Base-by-base conservation (phyloP, 768 basidiomycete genomes). In the Trametes gibbosa region DNA sequence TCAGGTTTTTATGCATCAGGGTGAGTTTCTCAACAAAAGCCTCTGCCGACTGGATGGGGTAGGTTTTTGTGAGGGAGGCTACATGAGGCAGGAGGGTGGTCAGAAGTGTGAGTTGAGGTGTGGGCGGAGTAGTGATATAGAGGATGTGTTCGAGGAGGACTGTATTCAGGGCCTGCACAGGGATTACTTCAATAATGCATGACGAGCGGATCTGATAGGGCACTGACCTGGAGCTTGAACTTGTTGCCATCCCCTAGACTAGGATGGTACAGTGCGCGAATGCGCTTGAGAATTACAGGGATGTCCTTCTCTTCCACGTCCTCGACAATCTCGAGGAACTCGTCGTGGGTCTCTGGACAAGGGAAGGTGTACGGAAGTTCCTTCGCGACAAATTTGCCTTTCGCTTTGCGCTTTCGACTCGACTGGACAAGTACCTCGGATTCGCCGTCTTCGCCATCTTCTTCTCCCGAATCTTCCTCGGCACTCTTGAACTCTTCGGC, bases 321-420 rank as follows among this genome's bases (percentile, higher is more conserved):
- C 19, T 88, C 82, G 2, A 98, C 70, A 16, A 96, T 87, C 23
- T 88, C 83, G n/a, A 96, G 79, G 64, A 98, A 90, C 37, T 65
- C 93, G 46, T 92, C 90, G 65, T 98, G 95, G 12, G 77, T 85
- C 16, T 81, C 72, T 0, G 97, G 97, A 67, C 94, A 96, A 42
- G 90, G 81, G 72, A 98, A 98, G 1, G 92, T 98, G 71, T 84
- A 99, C 0, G 97, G 97, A 3, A 98, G 79, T 57, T 93, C 92
- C 53, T 83, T 80, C 50, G 46, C 19, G 43, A 63, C 46, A 10
- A 46, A 6, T 35, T 59, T 62, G 9, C 59, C 32, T 53, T 72
- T 75, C 58, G 45, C 71, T 73, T 32, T 71, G 61, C 66, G 73
- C 72, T 16, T 61, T 62, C 61, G 75, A 74, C 58, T 68, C 75